phyloP scores from a whole-genome alignment of 495 filamentous ascomycete genomes.

The Hypomontagnella monticulosa region DNA sequence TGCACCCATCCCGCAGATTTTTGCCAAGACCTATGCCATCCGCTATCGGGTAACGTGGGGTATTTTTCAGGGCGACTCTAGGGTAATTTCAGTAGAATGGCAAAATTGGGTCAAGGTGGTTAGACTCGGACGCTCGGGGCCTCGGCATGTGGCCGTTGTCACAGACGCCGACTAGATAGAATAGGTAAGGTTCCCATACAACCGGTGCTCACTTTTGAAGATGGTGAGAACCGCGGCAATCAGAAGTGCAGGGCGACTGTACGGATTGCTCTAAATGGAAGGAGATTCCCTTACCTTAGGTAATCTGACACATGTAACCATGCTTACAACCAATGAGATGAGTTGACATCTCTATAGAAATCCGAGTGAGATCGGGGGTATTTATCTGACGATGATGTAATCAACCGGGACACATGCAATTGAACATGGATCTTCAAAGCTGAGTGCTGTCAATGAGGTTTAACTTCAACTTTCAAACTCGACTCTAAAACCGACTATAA shows the following conservation, averaged over 20 bases:
- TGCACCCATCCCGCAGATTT: conserved; percentile 27
- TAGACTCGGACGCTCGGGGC: conserved; percentile 13
- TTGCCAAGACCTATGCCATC: conserved; percentile 29
- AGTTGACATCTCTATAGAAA: no score
- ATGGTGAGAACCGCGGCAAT: conserved; percentile 4
- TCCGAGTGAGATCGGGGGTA: no score
- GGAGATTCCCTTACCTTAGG: conserved; percentile 2
- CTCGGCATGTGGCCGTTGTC: conserved; percentile 16
- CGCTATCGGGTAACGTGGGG: conserved; percentile 42
- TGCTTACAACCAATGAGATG: no score
- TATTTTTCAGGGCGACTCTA: neutral
- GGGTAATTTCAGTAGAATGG: neutral
- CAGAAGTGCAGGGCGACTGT: neutral
- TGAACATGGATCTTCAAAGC: no score
- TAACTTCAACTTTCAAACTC: no score
- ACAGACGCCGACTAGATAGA: neutral
- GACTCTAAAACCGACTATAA: neutral
- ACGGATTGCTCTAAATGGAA: conserved; percentile 24
- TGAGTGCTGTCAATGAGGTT: neutral
- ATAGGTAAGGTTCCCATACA: conserved; percentile 1
- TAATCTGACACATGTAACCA: neutral
- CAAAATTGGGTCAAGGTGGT: neutral
- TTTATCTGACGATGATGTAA: conserved; percentile 14
- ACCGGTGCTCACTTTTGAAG: neutral
- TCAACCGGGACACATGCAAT: neutral